Percentiles rank a stretch among this genome's conserved stretches.
Evolutionary conservation across 148 eudicot species (phyloP).

Genomic region (Heliamphora exappendiculata): DNA sequence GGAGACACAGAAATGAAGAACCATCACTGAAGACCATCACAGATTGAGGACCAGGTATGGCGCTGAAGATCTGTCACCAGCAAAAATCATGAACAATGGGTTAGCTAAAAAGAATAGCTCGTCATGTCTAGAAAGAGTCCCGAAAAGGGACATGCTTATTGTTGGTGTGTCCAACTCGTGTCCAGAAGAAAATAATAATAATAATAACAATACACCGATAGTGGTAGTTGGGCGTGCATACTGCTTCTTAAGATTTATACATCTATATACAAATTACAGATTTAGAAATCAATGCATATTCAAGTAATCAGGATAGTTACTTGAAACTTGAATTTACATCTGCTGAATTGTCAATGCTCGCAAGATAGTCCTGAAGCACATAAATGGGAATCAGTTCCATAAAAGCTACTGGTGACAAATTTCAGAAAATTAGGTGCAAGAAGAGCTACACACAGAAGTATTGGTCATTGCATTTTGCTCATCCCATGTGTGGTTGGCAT

Average conservation of each 20-base stretch:
- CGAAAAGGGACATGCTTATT: background rate
- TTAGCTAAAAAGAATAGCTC: too few relatives aligned
- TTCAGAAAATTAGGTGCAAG: background rate
- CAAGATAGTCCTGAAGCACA: slow-evolving; percentile 60
- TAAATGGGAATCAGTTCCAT: background rate
- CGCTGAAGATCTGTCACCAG: too few relatives aligned
- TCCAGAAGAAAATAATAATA: too few relatives aligned
- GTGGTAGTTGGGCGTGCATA: too few relatives aligned
- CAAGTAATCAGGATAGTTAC: slow-evolving; percentile 34
- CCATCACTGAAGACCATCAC: background rate
- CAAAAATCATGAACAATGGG: too few relatives aligned
- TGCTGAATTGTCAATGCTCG: slow-evolving; percentile 48
- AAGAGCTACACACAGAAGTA: slow-evolving; percentile 62
- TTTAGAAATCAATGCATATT: background rate
- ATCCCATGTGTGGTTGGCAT: slow-evolving; percentile 53
- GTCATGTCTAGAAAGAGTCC: too few relatives aligned
- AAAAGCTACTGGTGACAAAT: slow-evolving; percentile 2
- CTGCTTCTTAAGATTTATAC: background rate
- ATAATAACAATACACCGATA: too few relatives aligned
- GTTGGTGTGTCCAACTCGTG: too few relatives aligned
- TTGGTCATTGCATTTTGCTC: slow-evolving; percentile 58
- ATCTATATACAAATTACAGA: background rate
- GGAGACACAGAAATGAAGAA: too few relatives aligned
- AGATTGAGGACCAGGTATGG: background rate
- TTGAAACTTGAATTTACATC: slow-evolving; percentile 47